A percentile compares a stretch with the other conserved stretches of the same genome.
These are phyloP conservation scores for Xylaria acuta DNA, from an alignment of 495 filamentous ascomycete genomes.

Conservation along the genomic window DNA sequence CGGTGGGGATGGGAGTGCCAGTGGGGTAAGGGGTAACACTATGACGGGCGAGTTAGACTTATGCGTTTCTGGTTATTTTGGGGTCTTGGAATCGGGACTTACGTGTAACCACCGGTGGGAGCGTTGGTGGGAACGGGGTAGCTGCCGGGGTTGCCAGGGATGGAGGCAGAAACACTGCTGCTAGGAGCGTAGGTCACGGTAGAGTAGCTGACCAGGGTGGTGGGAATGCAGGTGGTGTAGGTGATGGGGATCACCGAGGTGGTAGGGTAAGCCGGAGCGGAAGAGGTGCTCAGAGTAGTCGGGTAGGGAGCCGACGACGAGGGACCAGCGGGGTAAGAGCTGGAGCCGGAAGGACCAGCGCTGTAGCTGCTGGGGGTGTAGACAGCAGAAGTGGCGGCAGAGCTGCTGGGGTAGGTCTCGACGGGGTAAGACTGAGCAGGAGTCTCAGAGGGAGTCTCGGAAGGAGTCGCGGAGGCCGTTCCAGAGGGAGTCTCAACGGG, in stretches of 20 bases:
- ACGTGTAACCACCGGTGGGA: slow-evolving; percentile 41
- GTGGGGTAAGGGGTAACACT: slow-evolving; percentile 38
- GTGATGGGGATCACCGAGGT: slow-evolving; percentile 57
- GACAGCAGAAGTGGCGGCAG: slow-evolving; percentile 21
- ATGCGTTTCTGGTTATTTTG: background rate
- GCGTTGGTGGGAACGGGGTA: slow-evolving; percentile 41
- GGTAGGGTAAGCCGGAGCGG: slow-evolving; percentile 33
- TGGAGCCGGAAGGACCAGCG: background rate
- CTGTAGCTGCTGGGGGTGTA: slow-evolving; percentile 24
- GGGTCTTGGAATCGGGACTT: slow-evolving; percentile 22
- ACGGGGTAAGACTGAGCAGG: slow-evolving; percentile 8
- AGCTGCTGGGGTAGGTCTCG: background rate
- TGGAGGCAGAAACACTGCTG: slow-evolving; percentile 31
- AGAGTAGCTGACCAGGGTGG: slow-evolving; percentile 57
- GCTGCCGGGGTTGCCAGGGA: slow-evolving; percentile 34
- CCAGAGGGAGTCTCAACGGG: slow-evolving; percentile 15
- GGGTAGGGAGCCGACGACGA: slow-evolving; percentile 33
- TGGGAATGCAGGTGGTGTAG: slow-evolving; percentile 43
- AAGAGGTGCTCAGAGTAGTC: slow-evolving; percentile 27
- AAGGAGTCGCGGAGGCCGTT: background rate
- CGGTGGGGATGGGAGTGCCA: slow-evolving; percentile 47
- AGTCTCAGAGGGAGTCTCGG: background rate
- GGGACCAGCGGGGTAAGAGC: background rate
- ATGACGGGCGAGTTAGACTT: slow-evolving; percentile 28
- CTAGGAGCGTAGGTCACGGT: slow-evolving; percentile 52